Evolutionary conservation across 1,139 yeast species (phyloP), one percentile per base, ranked within the genome.

Genomic region (Wickerhamomyces sp.): DNA sequence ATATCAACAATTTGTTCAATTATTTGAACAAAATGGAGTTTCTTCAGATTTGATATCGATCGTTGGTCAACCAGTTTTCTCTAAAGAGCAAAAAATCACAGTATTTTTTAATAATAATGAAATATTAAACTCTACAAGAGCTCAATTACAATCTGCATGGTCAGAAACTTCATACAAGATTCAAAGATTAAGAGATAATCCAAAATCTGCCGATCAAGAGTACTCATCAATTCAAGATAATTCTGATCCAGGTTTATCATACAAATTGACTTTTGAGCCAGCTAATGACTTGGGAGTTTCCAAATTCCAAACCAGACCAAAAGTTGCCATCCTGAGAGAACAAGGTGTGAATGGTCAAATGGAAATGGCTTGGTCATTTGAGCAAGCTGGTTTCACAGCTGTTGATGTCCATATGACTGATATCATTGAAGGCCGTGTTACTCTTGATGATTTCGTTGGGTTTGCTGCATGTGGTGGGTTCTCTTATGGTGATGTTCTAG

Each of bases 381-480:
- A 82, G 60, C 89, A 81, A 62, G 96, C 98, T 22, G 99, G 98
- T 0, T 94, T 94, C 61, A 89, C 81, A 25, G 78, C 89, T 14
- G 80, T 87, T 44, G 99, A 94, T 65, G 96, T 94, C 31, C 97
- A 95, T 61, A 92, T 94, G 98, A 78, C 95, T 14, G 99, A 94
- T 61, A 76, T 94, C 44, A 69, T 90, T 48, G 67, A 74, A 30
- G 95, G 95, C 31, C 72, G 70, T 54, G 82, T 84, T 30, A 64
- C 79, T n/a, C 72, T 94, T 51, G 81, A 77, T 54, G 82, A 78
- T 36, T 94, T 92, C 64, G 88, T 83, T 36, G 99, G 99, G 47
- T 57, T 94, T 43, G 98, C 97, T 40, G 98, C 98, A 5, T 94
- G 98, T 68, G 99, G 99, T 66, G 99, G 99, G 22, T 94, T 94